A percentile compares a stretch with the other conserved stretches of the same genome.
phyloP scores from a whole-genome alignment of 257 asterid genomes.

The Voacanga thouarsii region DNA sequence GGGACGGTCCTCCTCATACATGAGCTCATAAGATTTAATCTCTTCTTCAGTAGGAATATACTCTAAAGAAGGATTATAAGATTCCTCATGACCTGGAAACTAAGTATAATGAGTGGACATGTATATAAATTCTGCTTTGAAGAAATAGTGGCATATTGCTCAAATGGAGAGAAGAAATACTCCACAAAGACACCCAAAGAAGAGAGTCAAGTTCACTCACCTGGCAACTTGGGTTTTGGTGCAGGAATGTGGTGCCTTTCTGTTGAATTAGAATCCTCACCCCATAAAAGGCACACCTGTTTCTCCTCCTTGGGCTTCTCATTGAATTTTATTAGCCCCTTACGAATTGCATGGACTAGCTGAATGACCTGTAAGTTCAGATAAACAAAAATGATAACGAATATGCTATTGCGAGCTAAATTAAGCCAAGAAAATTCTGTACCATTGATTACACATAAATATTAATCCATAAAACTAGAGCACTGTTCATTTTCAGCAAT shows the following conservation, averaged over 20 bases:
- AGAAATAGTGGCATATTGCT: neutral
- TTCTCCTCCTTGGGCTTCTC: conserved; percentile 80
- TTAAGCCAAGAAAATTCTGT: neutral
- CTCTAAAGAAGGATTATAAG: conserved; percentile 86
- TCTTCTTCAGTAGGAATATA: conserved; percentile 93
- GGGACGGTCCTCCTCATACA: conserved; percentile 96
- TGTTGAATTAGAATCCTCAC: conserved; percentile 61
- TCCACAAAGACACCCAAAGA: neutral
- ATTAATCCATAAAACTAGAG: neutral
- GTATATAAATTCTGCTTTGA: neutral
- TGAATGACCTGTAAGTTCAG: conserved; percentile 55
- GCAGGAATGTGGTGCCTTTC: conserved; percentile 91
- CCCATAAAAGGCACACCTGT: conserved; percentile 61
- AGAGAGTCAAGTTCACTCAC: conserved; percentile 25
- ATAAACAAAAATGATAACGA: neutral
- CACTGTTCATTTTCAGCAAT: neutral
- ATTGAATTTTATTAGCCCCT: conserved; percentile 67
- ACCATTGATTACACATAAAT: neutral
- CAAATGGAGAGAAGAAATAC: conserved; percentile 2
- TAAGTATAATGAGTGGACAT: conserved; percentile 18
- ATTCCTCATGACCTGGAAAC: conserved; percentile 88
- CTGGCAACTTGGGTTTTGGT: conserved; percentile 88
- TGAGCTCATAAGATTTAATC: conserved; percentile 75
- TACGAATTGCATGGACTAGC: conserved; percentile 74
- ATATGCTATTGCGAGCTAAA: neutral